Conservation (phyloP, 1,139 yeast genomes). For the Meyerozyma smithsonii region DNA sequence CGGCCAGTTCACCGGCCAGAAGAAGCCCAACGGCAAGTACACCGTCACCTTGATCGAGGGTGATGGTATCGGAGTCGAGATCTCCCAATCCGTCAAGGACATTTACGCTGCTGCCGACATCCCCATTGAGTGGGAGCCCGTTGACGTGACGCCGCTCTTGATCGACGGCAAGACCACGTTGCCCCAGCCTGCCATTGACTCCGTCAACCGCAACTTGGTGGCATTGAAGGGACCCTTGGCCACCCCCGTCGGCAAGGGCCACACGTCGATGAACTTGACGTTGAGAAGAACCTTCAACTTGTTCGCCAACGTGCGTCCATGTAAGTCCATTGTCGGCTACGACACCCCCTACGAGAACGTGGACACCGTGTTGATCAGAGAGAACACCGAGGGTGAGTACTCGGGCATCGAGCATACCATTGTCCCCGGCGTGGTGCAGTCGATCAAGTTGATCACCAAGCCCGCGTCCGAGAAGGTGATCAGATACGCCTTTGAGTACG, state of each 20-base stretch:
- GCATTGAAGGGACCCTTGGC: conserved; percentile 98
- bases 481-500: conserved; percentile 95
- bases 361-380: conserved; percentile 94
- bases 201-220: conserved; percentile 86
- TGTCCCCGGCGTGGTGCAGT: conserved; percentile 97
- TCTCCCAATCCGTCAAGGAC: conserved; percentile 86
- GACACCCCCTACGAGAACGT: conserved; percentile 93
- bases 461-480: conserved; percentile 95
- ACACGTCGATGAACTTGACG: conserved; percentile 94
- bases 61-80: conserved; percentile 97
- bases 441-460: conserved; percentile 93
- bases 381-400: conserved; percentile 99
- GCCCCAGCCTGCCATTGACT: conserved; percentile 87
- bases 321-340: conserved; percentile 89
- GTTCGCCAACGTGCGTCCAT: conserved; percentile 97
- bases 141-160: conserved; percentile 90
- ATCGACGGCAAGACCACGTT: conserved; percentile 92
- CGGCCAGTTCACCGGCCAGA: conserved; percentile 47
- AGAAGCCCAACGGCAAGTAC: conserved; percentile 62
- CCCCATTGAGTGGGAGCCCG: conserved; percentile 96
- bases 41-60: conserved; percentile 96
- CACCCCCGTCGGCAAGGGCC: conserved; percentile 98
- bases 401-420: conserved; percentile 98
- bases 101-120: conserved; percentile 90
- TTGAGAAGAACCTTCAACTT: conserved; percentile 94